Percentiles rank a stretch among this genome's conserved stretches.
These are phyloP conservation scores for Cercospora sojina DNA, from an alignment of 2,329 filamentous ascomycete genomes.

Conservation along the genomic window DNA sequence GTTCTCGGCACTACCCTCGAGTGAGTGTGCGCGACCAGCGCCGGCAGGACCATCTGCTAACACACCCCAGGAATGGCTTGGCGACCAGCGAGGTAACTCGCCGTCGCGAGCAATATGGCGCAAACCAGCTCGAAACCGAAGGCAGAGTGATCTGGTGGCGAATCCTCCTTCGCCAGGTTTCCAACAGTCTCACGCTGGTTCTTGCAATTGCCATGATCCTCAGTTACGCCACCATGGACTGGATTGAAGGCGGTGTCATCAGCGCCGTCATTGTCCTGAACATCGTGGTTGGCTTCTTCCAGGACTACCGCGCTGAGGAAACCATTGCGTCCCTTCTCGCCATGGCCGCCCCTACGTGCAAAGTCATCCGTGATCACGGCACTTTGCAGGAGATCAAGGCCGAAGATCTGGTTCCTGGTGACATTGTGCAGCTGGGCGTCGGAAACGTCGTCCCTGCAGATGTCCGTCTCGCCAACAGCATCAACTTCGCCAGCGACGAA, in stretches of 20 bases:
- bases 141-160: slow-evolving; percentile 35
- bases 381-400: slow-evolving; percentile 54
- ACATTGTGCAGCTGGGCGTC: slow-evolving; percentile 61
- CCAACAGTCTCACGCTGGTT: slow-evolving; percentile 42
- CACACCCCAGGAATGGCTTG: slow-evolving; percentile 26
- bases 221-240: slow-evolving; percentile 58
- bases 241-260: slow-evolving; percentile 61
- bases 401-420: slow-evolving; percentile 63
- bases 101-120: slow-evolving; percentile 32
- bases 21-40: slow-evolving; percentile 18
- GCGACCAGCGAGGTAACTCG: slow-evolving; percentile 23
- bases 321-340: slow-evolving; percentile 58
- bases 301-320: slow-evolving; percentile 61
- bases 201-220: slow-evolving; percentile 59
- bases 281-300: slow-evolving; percentile 59
- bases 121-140: slow-evolving; percentile 34
- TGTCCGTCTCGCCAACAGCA: slow-evolving; percentile 58
- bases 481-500: slow-evolving; percentile 76
- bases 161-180: slow-evolving; percentile 40
- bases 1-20: slow-evolving; percentile 23
- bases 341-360: slow-evolving; percentile 57
- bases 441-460: slow-evolving; percentile 72
- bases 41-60: slow-evolving; percentile 1
- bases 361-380: slow-evolving; percentile 55
- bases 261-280: slow-evolving; percentile 59